These are phyloP conservation scores for Takashimella koratensis DNA, from an alignment of 1,284 basidiomycete genomes.

Conservation along the genomic window DNA sequence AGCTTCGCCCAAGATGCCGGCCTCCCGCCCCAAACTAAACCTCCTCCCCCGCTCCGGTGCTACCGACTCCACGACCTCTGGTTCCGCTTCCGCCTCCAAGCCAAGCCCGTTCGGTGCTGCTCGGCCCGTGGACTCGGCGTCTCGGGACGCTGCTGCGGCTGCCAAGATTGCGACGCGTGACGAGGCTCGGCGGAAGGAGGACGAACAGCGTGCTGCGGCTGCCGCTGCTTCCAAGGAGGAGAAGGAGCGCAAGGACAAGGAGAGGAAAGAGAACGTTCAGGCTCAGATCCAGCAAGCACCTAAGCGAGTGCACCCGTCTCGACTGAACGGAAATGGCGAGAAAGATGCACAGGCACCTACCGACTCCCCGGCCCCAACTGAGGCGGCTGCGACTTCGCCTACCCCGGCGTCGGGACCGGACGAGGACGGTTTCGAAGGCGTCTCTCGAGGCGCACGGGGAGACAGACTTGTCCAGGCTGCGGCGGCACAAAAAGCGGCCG, in stretches of 20 bases:
- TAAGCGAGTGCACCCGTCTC: slow-evolving; percentile 23
- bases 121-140: slow-evolving; percentile 79
- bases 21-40: slow-evolving; percentile 71
- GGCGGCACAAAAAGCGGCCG: slow-evolving; percentile 7
- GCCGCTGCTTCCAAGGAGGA: slow-evolving; percentile 33
- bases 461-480: slow-evolving; percentile 2
- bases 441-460: slow-evolving; percentile 13
- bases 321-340: slow-evolving; percentile 12
- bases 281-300: slow-evolving; percentile 13
- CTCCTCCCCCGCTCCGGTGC: slow-evolving; percentile 63
- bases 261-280: slow-evolving; percentile 13
- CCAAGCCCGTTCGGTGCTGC: slow-evolving; percentile 81
- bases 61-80: slow-evolving; percentile 56
- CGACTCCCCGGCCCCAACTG: slow-evolving; percentile 7
- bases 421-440: slow-evolving; percentile 38
- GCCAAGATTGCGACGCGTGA: slow-evolving; percentile 29
- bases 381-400: slow-evolving; percentile 6
- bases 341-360: slow-evolving; percentile 1
- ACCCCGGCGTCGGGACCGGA: slow-evolving; percentile 9
- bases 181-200: slow-evolving; percentile 33
- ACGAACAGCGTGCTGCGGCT: slow-evolving; percentile 11
- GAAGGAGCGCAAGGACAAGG: slow-evolving; percentile 28
- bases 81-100: slow-evolving; percentile 52
- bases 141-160: slow-evolving; percentile 61
- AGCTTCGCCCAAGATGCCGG: slow-evolving; percentile 72